phyloP scores from a whole-genome alignment of 2,329 filamentous ascomycete genomes.

The Cordyceps farinosa region DNA sequence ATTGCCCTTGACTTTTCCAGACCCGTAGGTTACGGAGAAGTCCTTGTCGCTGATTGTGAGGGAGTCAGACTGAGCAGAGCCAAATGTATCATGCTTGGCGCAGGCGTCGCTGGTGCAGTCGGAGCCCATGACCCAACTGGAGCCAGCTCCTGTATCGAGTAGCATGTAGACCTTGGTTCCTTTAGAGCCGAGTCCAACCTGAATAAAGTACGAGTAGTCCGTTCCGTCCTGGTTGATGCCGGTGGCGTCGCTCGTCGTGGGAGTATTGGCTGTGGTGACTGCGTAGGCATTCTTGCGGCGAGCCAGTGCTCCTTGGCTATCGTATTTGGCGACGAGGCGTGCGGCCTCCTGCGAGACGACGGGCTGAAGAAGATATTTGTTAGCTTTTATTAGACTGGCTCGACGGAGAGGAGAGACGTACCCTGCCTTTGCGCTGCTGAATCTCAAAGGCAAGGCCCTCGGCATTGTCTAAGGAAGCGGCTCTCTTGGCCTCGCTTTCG shows the following conservation, averaged over 20 bases:
- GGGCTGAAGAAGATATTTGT: constrained; percentile 26
- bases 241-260: constrained; percentile 45
- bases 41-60: constrained; percentile 49
- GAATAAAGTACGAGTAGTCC: constrained; percentile 63
- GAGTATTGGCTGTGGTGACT: constrained; percentile 43
- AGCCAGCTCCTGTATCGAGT: constrained; percentile 64
- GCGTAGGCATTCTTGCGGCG: constrained; percentile 43
- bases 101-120: constrained; percentile 66
- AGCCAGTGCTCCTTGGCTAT: constrained; percentile 18
- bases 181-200: constrained; percentile 54
- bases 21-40: constrained; percentile 73
- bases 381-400: background rate
- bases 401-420: constrained; percentile 21
- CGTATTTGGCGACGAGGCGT: constrained; percentile 40
- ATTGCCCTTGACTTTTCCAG: constrained; percentile 66
- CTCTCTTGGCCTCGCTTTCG: constrained; percentile 26
- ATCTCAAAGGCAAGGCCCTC: constrained; percentile 39
- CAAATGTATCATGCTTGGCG: constrained; percentile 65
- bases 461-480: constrained; percentile 18
- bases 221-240: constrained; percentile 62
- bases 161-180: constrained; percentile 57
- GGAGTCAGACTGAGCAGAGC: constrained; percentile 60
- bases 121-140: constrained; percentile 79
- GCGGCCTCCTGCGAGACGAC: constrained; percentile 33
- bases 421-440: constrained; percentile 34